These are phyloP conservation scores for Podospora sp. DNA, from an alignment of 495 filamentous ascomycete species.

Conservation along the genomic window DNA sequence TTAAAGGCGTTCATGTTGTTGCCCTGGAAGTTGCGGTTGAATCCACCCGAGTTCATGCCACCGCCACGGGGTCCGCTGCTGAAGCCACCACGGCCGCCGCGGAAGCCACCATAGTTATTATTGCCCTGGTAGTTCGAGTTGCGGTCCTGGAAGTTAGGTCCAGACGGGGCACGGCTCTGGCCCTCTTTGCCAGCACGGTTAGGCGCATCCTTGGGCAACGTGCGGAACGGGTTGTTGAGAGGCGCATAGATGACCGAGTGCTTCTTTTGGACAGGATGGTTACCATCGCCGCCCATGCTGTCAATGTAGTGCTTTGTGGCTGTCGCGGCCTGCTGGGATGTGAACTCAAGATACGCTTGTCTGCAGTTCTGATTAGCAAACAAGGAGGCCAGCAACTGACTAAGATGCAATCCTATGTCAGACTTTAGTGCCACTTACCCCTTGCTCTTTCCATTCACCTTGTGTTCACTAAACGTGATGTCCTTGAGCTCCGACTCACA, in stretches of 20 bases:
- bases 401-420: not conserved
- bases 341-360: conserved; percentile 89
- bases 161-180: conserved; percentile 47
- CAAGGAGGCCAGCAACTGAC: conserved; percentile 16
- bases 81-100: conserved; percentile 44
- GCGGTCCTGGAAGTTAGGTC: conserved; percentile 39
- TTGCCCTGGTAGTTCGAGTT: conserved; percentile 44
- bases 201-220: conserved; percentile 87
- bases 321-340: conserved; percentile 79
- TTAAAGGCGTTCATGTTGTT: conserved; percentile 43
- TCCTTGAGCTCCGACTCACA: conserved; percentile 87
- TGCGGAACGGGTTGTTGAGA: conserved; percentile 84
- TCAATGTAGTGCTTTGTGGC: conserved; percentile 85
- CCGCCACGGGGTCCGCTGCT: conserved; percentile 29
- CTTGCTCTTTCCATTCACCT: conserved; percentile 98
- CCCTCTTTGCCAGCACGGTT: conserved; percentile 69
- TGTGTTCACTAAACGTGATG: conserved; percentile 95
- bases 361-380: conserved; percentile 47
- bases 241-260: conserved; percentile 74
- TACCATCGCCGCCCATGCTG: conserved; percentile 46
- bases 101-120: conserved; percentile 29
- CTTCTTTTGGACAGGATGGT: conserved; percentile 60
- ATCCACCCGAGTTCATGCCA: conserved; percentile 44
- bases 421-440: conserved; percentile 61
- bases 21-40: conserved; percentile 46